Evolutionary conservation across 192 early-diverging fungal species (phyloP).

Genomic region (Coemansia sp.): DNA sequence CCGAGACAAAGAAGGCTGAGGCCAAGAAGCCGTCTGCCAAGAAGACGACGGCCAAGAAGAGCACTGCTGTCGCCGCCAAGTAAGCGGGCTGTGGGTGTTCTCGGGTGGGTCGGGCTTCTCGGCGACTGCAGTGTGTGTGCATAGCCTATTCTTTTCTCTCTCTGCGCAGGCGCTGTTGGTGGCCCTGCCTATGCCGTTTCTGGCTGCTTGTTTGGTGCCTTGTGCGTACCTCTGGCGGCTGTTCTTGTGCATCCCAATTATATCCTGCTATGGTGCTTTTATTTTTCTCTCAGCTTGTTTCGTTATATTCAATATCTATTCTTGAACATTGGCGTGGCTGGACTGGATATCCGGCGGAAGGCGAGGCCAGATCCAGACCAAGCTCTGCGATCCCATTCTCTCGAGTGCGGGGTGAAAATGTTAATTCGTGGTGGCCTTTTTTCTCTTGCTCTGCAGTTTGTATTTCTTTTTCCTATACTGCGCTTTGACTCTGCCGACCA

Average conservation of each 20-base stretch:
- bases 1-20: conserved; percentile 13
- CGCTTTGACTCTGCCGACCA: background rate
- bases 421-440: background rate
- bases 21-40: conserved; percentile 17
- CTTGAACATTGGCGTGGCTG: background rate
- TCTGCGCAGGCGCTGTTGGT: conserved; percentile 10
- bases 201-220: background rate
- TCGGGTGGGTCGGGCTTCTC: background rate
- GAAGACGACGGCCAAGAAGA: conserved; percentile 13
- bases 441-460: too few species aligned
- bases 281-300: conserved; percentile 14
- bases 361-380: too few species aligned
- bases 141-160: conserved; percentile 7
- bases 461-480: conserved; percentile 1
- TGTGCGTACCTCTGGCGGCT: background rate
- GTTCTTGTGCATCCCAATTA: conserved; percentile 15
- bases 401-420: background rate
- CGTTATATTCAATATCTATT: conserved; percentile 9
- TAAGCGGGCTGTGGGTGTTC: conserved; percentile 4
- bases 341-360: too few species aligned
- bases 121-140: conserved; percentile 7
- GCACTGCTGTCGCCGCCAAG: conserved; percentile 3
- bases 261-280: conserved; percentile 15
- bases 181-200: conserved; percentile 3
- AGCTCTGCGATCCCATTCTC: background rate